A percentile compares a stretch with the other conserved stretches of the same genome.
These are phyloP conservation scores for Chloranthus sessilifolius DNA, from an alignment of 164 flowering plant genomes.

Conservation along the genomic window DNA sequence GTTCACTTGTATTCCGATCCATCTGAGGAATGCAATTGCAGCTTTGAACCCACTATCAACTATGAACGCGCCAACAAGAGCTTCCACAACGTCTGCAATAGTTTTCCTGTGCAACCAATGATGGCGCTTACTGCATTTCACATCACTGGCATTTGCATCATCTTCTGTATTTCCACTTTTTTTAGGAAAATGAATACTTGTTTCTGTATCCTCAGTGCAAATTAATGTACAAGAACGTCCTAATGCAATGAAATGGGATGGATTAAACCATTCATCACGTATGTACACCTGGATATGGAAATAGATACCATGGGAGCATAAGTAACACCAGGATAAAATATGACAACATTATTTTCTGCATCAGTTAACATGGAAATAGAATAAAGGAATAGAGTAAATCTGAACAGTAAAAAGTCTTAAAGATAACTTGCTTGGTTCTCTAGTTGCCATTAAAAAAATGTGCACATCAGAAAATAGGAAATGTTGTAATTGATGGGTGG, in stretches of 20 bases:
- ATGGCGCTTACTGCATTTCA: constrained; percentile 65
- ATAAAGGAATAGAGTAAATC: background rate
- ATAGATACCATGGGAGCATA: too few species aligned
- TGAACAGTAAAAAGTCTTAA: background rate
- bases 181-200: constrained; percentile 34
- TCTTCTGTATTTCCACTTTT: constrained; percentile 3
- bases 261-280: constrained; percentile 80
- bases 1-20: constrained; percentile 77
- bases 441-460: too few species aligned
- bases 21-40: constrained; percentile 79
- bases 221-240: constrained; percentile 65
- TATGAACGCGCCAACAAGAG: constrained; percentile 85
- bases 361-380: too few species aligned
- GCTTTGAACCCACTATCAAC: constrained; percentile 93
- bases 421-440: background rate
- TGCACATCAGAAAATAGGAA: too few species aligned
- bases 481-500: too few species aligned
- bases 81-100: constrained; percentile 89
- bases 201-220: constrained; percentile 47
- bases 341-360: too few species aligned
- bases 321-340: too few species aligned
- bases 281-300: constrained; percentile 59
- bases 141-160: constrained; percentile 17
- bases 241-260: constrained; percentile 57
- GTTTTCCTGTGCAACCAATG: constrained; percentile 80